phyloP scores from a whole-genome alignment of 2,329 filamentous ascomycete genomes.

The Trichophyton verrucosum region DNA sequence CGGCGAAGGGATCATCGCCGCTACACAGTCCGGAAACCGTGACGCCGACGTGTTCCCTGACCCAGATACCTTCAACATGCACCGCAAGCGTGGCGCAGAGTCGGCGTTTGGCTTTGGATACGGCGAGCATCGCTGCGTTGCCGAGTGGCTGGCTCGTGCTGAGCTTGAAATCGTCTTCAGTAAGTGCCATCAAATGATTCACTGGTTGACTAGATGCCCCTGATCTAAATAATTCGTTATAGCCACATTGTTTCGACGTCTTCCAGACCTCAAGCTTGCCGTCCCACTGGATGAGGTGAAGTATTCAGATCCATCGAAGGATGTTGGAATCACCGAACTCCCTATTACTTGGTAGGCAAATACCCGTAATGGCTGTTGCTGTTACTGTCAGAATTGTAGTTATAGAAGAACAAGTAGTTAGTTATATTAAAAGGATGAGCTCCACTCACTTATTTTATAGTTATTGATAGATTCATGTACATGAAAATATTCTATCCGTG shows the following conservation, averaged over 20 bases:
- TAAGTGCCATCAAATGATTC: constrained; percentile 18
- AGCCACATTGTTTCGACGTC: constrained; percentile 29
- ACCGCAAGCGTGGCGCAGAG: constrained; percentile 24
- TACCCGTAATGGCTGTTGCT: no score
- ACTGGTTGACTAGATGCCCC: no score
- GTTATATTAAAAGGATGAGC: no score
- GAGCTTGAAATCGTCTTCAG: constrained; percentile 36
- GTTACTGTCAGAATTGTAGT: no score
- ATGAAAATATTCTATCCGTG: no score
- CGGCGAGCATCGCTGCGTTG: constrained; percentile 37
- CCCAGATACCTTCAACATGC: constrained; percentile 36
- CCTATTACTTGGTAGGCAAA: constrained; percentile 21
- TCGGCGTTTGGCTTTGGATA: constrained; percentile 37
- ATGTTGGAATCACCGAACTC: constrained; percentile 33
- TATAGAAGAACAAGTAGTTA: no score
- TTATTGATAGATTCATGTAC: no score
- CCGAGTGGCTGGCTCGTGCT: constrained; percentile 33
- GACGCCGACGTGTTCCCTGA: constrained; percentile 35
- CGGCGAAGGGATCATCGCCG: constrained; percentile 38
- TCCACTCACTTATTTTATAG: no score
- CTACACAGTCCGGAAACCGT: constrained; percentile 38
- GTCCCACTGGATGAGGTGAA: constrained; percentile 30
- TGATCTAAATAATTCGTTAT: background rate
- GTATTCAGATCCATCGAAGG: constrained; percentile 28
- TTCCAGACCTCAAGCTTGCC: constrained; percentile 32